Base-by-base conservation (phyloP, 768 basidiomycete genomes). In the Lepiota venenata region DNA sequence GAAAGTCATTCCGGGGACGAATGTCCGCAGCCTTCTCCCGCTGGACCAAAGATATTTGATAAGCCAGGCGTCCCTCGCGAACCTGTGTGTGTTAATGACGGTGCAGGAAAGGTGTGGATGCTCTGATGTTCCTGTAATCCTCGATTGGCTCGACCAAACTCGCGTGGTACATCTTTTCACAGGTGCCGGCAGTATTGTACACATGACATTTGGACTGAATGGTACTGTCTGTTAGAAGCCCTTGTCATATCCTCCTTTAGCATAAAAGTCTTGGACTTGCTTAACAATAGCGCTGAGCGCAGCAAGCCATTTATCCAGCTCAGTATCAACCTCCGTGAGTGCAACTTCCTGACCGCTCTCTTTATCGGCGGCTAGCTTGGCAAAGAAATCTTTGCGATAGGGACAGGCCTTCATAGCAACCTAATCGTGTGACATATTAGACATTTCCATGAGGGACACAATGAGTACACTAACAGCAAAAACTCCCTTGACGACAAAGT, bases 371-470 rank as follows among this genome's bases (percentile, higher is more conserved):
- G 84, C 79, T 37, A 91, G 77, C 50, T 87, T 87, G 22, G 72
- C 69, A 58, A 87, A 90, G 64, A 91, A 89, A 59, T 80, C 79
- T 16, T 70, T 73, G 37, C 87, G 87, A 60, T 81, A 79, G 2
- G 89, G 78, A 72, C 87, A 78, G 42, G 83, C 83, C 50, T 74
- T 84, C 78, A 86, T 80, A 6, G 84, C 84, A 2, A 84, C 65
- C 83, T 85, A 56, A 48, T n/a, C 18, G 36, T 59, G 27, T 42
- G 16, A 15, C 45, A 22, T 40, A 50, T 55, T 32, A 43, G 37
- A 27, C 12, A 45, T 44, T 11, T 44, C 43, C 14, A 41, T 37
- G 20, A 16, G 42, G 43, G 42, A 41, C 15, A 46, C 29, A 14
- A n/a, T 25, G n/a, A 39, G 44, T 2, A 16, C 27, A 87, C 81